Percentiles rank a stretch among this genome's conserved stretches.
phyloP scores from a whole-genome alignment of 148 eudicot genomes.

The Salicornia ramosissima region DNA sequence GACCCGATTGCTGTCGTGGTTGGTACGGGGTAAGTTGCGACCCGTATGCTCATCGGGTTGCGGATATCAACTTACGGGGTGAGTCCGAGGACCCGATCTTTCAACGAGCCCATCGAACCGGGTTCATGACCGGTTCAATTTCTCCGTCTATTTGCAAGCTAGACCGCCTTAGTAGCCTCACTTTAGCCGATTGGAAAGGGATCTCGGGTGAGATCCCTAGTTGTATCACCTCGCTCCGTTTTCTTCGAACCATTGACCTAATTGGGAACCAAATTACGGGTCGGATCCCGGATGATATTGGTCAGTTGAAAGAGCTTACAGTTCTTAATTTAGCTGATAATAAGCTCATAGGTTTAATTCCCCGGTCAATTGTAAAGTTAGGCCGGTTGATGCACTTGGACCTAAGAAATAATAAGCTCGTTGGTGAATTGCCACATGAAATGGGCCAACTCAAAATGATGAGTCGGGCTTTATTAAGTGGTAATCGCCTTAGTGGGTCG shows the following conservation, averaged over 20 bases:
- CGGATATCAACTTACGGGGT: constrained; percentile 78
- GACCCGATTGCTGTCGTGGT: constrained; percentile 61
- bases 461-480: constrained; percentile 69
- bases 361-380: constrained; percentile 48
- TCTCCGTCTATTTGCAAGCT: constrained; percentile 66
- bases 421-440: constrained; percentile 49
- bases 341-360: constrained; percentile 45
- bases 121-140: constrained; percentile 78
- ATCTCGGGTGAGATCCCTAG: constrained; percentile 64
- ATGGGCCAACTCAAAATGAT: constrained; percentile 62
- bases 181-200: constrained; percentile 88
- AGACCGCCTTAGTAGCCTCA: constrained; percentile 55
- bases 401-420: constrained; percentile 49
- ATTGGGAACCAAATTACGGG: constrained; percentile 64
- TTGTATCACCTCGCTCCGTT: constrained; percentile 44
- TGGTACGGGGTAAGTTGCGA: constrained; percentile 92
- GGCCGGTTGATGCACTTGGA: constrained; percentile 66
- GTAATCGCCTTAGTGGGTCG: constrained; percentile 50
- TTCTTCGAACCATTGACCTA: constrained; percentile 63
- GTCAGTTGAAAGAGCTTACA: constrained; percentile 56
- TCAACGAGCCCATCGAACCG: constrained; percentile 54
- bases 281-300: constrained; percentile 51
- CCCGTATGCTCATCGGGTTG: constrained; percentile 47
- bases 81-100: constrained; percentile 78
- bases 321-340: constrained; percentile 80